phyloP scores from a whole-genome alignment of 805 yeast genomes.

The Candida ponderosae region DNA sequence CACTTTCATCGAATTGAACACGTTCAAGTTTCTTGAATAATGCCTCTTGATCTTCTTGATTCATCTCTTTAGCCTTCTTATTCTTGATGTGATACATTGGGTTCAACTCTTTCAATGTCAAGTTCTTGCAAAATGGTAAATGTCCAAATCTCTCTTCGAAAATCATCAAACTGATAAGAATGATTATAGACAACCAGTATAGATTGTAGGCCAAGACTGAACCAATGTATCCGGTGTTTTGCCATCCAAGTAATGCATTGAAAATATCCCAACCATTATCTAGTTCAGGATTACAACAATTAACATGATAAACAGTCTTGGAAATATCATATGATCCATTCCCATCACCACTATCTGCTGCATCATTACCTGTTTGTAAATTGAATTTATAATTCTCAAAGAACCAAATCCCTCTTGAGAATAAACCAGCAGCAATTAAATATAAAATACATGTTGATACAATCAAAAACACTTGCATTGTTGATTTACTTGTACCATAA shows the following conservation, averaged over 20 bases:
- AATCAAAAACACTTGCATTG: conserved; percentile 83
- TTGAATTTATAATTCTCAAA: conserved; percentile 67
- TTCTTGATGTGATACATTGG: conserved; percentile 69
- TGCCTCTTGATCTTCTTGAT: conserved; percentile 41
- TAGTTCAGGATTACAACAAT: conserved; percentile 91
- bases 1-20: conserved; percentile 27
- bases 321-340: conserved; percentile 88
- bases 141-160: conserved; percentile 82
- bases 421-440: conserved; percentile 85
- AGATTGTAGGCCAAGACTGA: conserved; percentile 82
- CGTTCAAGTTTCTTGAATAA: conserved; percentile 39
- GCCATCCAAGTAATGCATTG: conserved; percentile 95
- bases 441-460: conserved; percentile 84
- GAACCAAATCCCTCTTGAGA: conserved; percentile 89
- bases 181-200: conserved; percentile 73
- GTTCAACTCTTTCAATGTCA: conserved; percentile 45
- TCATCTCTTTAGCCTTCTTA: conserved; percentile 53
- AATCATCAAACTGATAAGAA: conserved; percentile 51
- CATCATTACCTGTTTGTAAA: conserved; percentile 83
- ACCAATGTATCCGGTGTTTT: conserved; percentile 91
- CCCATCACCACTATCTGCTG: conserved; percentile 86
- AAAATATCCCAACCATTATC: conserved; percentile 97
- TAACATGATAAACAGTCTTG: conserved; percentile 87
- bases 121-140: conserved; percentile 55
- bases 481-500: conserved; percentile 73